phyloP scores from a whole-genome alignment of 257 asterid species.

The Solanum sparsipilum region DNA sequence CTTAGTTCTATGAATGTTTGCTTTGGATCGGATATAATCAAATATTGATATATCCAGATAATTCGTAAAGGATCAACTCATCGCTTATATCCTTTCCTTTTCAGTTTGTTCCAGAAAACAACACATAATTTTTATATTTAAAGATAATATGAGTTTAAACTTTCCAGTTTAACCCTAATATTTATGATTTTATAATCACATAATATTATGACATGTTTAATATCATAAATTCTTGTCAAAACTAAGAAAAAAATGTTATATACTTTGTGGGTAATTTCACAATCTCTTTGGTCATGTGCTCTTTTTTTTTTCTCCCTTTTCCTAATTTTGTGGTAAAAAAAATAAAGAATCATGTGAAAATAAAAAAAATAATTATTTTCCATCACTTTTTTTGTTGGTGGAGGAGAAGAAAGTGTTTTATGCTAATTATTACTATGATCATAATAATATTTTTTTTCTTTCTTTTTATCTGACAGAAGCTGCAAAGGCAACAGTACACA shows the following conservation, averaged over 20 bases:
- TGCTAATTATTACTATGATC: not conserved
- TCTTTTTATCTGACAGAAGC: not conserved
- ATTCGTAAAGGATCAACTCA: not conserved
- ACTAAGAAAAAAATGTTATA: too few relatives aligned
- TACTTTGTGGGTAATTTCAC: not conserved
- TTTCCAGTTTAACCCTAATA: not conserved
- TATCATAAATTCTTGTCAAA: not conserved
- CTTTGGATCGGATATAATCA: not conserved
- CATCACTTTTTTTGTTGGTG: not conserved
- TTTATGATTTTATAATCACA: not conserved
- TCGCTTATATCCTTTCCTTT: not conserved
- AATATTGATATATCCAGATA: not conserved
- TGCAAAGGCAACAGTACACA: not conserved
- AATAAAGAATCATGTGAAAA: not conserved
- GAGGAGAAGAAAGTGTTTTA: not conserved
- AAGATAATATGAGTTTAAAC: not conserved
- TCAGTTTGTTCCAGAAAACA: not conserved
- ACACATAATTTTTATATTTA: not conserved
- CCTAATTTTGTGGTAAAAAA: not conserved
- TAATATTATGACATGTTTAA: not conserved
- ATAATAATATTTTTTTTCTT: not conserved
- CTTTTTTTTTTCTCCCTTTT: not conserved
- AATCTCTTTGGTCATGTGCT: not conserved
- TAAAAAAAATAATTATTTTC: not conserved
- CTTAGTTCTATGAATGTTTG: not conserved